phyloP scores from a whole-genome alignment of 2,329 filamentous ascomycete genomes.

The Stachybotrys chartarum region DNA sequence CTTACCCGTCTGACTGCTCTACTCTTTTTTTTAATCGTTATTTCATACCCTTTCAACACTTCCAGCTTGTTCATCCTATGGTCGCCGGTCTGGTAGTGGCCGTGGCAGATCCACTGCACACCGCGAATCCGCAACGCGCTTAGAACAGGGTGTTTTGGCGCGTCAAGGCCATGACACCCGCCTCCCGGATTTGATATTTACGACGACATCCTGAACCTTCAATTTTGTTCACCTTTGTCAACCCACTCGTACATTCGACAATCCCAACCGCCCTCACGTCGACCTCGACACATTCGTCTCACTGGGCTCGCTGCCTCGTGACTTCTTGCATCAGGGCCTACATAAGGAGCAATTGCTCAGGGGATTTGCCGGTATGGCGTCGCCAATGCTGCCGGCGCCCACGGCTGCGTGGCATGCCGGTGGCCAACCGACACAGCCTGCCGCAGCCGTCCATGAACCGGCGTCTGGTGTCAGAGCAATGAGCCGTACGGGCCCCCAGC shows the following conservation, averaged over 20 bases:
- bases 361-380: constrained; percentile 28
- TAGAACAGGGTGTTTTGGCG: constrained; percentile 14
- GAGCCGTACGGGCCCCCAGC: constrained; percentile 50
- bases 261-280: background rate
- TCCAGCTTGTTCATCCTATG: background rate
- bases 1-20: too few species aligned
- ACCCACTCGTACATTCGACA: background rate
- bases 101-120: constrained; percentile 19
- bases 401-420: constrained; percentile 23
- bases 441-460: background rate
- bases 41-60: background rate
- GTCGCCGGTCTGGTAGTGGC: constrained; percentile 7
- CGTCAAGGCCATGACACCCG: constrained; percentile 33
- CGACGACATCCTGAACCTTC: constrained; percentile 6
- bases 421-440: constrained; percentile 19
- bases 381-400: constrained; percentile 25
- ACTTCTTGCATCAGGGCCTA: background rate
- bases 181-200: constrained; percentile 24
- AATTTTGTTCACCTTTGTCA: background rate
- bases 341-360: constrained; percentile 10
- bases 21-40: too few species aligned
- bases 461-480: constrained; percentile 52
- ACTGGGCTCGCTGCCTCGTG: background rate
- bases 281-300: background rate
- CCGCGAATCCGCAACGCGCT: constrained; percentile 21